Evolutionary conservation across 805 yeast species (phyloP).

Genomic region (Pichia manshurica): DNA sequence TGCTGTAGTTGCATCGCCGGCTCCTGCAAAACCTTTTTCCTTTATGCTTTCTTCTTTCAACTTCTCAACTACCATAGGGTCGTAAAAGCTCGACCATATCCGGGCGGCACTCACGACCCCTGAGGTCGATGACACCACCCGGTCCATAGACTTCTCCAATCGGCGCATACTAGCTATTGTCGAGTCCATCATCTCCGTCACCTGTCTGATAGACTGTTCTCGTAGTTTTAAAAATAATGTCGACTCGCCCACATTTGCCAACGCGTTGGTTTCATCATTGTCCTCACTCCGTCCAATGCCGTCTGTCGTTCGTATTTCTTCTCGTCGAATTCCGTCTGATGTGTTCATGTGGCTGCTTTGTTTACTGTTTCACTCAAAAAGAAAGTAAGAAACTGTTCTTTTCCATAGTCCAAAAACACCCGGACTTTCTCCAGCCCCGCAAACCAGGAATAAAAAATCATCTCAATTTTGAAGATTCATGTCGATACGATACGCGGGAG

Average conservation of each 20-base stretch:
- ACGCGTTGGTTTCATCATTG: too few relatives aligned
- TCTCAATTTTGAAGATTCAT: too few relatives aligned
- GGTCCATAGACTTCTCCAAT: constrained; percentile 14
- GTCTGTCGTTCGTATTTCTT: too few relatives aligned
- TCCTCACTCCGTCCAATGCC: too few relatives aligned
- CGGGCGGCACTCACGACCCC: constrained; percentile 15
- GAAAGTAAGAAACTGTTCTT: too few relatives aligned
- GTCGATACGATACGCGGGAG: too few relatives aligned
- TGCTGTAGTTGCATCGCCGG: background rate
- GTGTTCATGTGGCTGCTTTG: too few relatives aligned
- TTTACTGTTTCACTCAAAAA: too few relatives aligned
- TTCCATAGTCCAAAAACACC: too few relatives aligned
- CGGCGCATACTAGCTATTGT: constrained; percentile 10
- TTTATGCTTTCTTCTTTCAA: constrained; percentile 9
- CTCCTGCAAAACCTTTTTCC: background rate
- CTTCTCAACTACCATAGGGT: constrained; percentile 17
- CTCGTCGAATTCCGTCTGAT: too few relatives aligned
- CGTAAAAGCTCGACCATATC: constrained; percentile 22
- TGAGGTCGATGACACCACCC: constrained; percentile 9
- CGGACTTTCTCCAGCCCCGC: too few relatives aligned
- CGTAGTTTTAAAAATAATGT: constrained; percentile 12
- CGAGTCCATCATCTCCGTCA: constrained; percentile 12
- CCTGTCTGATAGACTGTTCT: constrained; percentile 7
- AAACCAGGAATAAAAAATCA: too few relatives aligned
- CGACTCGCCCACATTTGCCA: background rate